phyloP scores from a whole-genome alignment of 2,329 filamentous ascomycete species.

The Grosmannia clavigera region DNA sequence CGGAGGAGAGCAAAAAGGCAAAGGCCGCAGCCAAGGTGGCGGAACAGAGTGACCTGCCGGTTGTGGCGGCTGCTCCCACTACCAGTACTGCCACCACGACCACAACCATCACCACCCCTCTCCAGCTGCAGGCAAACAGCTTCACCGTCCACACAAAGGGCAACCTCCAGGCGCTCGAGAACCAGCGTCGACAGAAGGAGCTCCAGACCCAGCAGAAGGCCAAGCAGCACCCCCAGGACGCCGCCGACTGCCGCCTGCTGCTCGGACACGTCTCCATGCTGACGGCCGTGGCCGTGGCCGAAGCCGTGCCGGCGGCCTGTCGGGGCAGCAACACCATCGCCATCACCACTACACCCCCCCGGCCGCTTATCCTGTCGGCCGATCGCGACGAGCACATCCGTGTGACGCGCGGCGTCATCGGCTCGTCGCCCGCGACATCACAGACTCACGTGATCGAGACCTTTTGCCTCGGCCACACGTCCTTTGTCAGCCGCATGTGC shows the following conservation, averaged over 20 bases:
- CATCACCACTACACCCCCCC: conserved; percentile 8
- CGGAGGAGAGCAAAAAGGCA: conserved; percentile 7
- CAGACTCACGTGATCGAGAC: conserved; percentile 81
- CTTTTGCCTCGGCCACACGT: conserved; percentile 78
- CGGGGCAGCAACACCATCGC: conserved; percentile 5
- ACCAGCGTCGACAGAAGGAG: conserved; percentile 39
- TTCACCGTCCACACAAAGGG: conserved; percentile 52
- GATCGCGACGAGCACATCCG: conserved; percentile 67
- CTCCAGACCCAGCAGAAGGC: conserved; percentile 14
- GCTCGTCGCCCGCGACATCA: conserved; percentile 25
- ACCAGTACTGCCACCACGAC: neutral
- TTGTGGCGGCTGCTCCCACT: neutral
- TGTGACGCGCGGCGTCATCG: conserved; percentile 57
- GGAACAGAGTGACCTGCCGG: neutral
- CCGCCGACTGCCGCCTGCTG: conserved; percentile 37
- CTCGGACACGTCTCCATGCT: conserved; percentile 94
- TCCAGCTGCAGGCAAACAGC: conserved; percentile 32
- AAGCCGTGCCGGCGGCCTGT: conserved; percentile 19
- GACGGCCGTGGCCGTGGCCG: conserved; percentile 55
- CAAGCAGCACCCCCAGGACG: conserved; percentile 10
- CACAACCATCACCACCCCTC: conserved; percentile 27
- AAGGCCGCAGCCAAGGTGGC: neutral
- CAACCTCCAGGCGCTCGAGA: conserved; percentile 47
- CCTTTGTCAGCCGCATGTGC: conserved; percentile 71
- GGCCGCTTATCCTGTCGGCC: conserved; percentile 40